These are phyloP conservation scores for Acanthamoeba lenticulata DNA, from an alignment of 208 protist genomes.

Conservation along the genomic window DNA sequence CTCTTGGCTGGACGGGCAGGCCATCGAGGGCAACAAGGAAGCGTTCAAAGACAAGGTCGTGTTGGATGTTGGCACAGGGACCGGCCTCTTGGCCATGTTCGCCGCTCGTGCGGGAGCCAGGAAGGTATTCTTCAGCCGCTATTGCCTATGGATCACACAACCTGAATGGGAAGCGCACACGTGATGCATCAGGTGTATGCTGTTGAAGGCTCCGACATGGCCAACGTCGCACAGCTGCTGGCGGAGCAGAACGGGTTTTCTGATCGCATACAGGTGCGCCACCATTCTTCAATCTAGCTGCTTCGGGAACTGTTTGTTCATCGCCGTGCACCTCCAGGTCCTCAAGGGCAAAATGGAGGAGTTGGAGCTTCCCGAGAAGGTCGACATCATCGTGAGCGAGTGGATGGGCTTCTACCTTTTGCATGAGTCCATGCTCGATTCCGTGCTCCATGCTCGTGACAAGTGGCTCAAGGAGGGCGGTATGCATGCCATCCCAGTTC, in stretches of 20 bases:
- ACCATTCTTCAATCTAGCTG: neutral
- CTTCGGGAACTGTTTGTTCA: neutral
- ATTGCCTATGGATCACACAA: no score
- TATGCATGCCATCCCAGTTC: no score
- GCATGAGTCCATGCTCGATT: conserved; percentile 96
- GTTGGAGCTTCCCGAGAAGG: conserved; percentile 87
- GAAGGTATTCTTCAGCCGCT: conserved; percentile 86
- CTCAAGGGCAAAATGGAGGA: conserved; percentile 92
- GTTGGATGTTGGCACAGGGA: conserved; percentile 96
- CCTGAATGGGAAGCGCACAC: no score
- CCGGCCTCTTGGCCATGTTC: conserved; percentile 98
- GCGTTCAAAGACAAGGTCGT: conserved; percentile 93
- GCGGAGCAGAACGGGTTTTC: neutral
- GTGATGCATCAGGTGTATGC: neutral
- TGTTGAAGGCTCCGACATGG: neutral
- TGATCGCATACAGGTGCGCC: neutral
- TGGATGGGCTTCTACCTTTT: conserved; percentile 97
- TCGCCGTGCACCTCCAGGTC: conserved; percentile 42
- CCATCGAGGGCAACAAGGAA: conserved; percentile 94
- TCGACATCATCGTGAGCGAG: conserved; percentile 95
- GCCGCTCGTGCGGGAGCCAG: conserved; percentile 94
- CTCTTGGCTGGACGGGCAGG: conserved; percentile 95
- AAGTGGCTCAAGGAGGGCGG: conserved; percentile 86
- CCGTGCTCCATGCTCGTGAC: conserved; percentile 94
- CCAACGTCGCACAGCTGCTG: neutral